phyloP scores from a whole-genome alignment of 1,139 yeast genomes.

The Pichia sp. region DNA sequence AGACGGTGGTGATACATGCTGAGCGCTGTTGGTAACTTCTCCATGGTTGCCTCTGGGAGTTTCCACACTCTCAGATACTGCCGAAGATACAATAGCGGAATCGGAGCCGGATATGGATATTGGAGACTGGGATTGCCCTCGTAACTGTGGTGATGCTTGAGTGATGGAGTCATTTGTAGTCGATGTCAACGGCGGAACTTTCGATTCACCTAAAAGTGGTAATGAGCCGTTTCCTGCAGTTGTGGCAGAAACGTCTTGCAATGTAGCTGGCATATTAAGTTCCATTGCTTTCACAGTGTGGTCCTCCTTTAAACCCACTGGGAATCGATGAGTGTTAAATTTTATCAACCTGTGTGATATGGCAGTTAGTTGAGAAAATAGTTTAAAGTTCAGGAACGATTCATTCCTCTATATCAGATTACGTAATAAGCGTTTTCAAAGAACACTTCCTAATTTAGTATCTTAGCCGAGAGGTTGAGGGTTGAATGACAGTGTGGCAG shows the following conservation, averaged over 20 bases:
- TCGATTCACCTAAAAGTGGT: neutral
- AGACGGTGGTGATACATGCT: neutral
- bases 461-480: too few relatives aligned
- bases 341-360: too few relatives aligned
- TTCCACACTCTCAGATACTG: neutral
- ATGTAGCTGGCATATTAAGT: neutral
- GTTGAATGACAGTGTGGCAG: neutral
- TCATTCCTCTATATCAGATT: too few relatives aligned
- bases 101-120: constrained; percentile 1
- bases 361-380: too few relatives aligned
- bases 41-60: neutral
- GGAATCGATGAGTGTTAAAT: too few relatives aligned
- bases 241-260: neutral
- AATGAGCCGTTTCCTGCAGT: neutral
- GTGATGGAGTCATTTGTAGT: neutral
- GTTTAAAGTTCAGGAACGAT: too few relatives aligned
- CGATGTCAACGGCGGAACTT: neutral
- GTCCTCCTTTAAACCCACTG: too few relatives aligned
- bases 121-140: constrained; percentile 1
- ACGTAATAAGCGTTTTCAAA: too few relatives aligned
- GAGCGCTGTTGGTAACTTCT: too few relatives aligned
- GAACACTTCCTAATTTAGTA: too few relatives aligned
- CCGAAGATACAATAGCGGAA: neutral
- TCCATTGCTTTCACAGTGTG: neutral
- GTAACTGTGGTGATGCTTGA: neutral